Evolutionary conservation across 495 filamentous ascomycete species (phyloP), one percentile per base, ranked within the genome.

Genomic region (Tuber microsphaerosporum): DNA sequence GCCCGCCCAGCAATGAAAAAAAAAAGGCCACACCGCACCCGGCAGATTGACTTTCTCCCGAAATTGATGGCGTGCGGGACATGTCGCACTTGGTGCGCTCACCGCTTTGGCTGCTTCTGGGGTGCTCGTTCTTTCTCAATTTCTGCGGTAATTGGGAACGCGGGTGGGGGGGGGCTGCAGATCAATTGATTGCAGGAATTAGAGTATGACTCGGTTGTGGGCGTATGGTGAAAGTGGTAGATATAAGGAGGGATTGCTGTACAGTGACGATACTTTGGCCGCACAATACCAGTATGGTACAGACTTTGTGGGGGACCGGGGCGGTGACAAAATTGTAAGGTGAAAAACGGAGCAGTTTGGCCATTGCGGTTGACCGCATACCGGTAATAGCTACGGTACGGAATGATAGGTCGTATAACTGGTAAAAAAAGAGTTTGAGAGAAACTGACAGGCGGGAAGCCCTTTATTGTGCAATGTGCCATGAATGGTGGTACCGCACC

Each of bases 21-120:
- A 34, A 65, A 34, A 17, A 34, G 17, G 8, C 7, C 48, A 3
- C 56, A 65, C 14, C 71, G 22, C 39, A 2, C 70, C 70, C 39
- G 39, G 34, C 34, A 45, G 43, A 72, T 72, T 43, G 39, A 45
- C 45, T 2, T 46, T n/a, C n/a, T 39, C 70, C 70, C 70, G 42
- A 72, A 48, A 26, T 43, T 34, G 17, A 51, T 72, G 71, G 71
- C 71, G 71, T 43, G 71, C 45, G 71, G 39, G 42, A 72, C 19
- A 48, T 72, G 56, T 65, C 56, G 56, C 56, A 65, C 56, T 34
- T 65, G 56, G 48, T 61, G 56, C 1, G 2, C 56, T 65, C 56
- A 34, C 56, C 56, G 56, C 26, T 65, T 65, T 19, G 56, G 56
- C 56, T 65, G 31, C 56, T 34, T 34, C 26, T 7, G 14, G 14